Evolutionary conservation across 2,329 filamentous ascomycete species (phyloP).

Genomic region (Fusarium camptoceras): DNA sequence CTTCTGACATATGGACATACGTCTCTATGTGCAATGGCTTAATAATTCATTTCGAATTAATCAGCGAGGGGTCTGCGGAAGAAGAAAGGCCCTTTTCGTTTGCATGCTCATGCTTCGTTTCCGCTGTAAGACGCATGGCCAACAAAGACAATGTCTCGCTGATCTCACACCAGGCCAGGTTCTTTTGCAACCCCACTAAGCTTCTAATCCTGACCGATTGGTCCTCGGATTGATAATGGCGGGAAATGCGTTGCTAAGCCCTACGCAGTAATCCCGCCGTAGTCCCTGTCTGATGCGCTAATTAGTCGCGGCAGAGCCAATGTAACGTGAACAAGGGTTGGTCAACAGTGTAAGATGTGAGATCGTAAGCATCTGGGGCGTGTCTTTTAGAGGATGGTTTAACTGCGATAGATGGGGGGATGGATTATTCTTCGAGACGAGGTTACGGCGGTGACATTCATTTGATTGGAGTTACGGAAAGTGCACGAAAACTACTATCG

Average conservation of each 20-base stretch:
- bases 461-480: not conserved
- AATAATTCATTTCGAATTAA: conserved; percentile 12
- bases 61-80: conserved; percentile 5
- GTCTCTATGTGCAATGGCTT: not conserved
- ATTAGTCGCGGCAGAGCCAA: not conserved
- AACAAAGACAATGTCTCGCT: not conserved
- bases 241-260: not conserved
- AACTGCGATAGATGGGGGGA: not conserved
- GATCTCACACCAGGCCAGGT: conserved; percentile 6
- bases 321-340: conserved; percentile 1
- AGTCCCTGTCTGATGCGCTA: not conserved
- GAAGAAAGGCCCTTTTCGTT: conserved; percentile 1
- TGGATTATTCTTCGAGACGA: not conserved
- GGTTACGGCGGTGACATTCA: not conserved
- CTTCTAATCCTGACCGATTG: not conserved
- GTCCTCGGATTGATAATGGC: not conserved
- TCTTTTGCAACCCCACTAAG: conserved; percentile 6
- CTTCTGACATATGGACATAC: not conserved
- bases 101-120: not conserved
- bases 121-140: not conserved
- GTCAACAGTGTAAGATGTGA: not conserved
- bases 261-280: not conserved
- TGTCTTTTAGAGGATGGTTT: not conserved
- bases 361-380: not conserved
- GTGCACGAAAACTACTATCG: not conserved